Evolutionary conservation across 1,284 basidiomycete genomes (phyloP).

Genomic region (Tilletia horrida): DNA sequence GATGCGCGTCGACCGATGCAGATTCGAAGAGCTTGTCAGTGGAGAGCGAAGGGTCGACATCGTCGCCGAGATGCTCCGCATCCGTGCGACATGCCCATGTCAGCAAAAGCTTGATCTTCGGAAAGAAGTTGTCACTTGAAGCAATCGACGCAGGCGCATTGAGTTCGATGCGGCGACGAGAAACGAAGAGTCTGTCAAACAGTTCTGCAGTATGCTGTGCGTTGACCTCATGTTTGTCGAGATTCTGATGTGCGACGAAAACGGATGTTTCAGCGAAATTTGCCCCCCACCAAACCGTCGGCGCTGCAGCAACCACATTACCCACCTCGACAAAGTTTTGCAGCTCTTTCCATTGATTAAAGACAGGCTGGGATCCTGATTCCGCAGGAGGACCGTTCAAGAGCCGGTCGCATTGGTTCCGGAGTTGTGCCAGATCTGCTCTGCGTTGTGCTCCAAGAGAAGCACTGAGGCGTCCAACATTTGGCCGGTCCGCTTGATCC

Average conservation of each 20-base stretch:
- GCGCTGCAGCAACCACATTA: too few species aligned
- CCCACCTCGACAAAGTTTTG: too few species aligned
- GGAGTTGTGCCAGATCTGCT: not conserved
- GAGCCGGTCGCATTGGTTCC: not conserved
- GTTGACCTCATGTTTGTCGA: too few species aligned
- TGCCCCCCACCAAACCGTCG: too few species aligned
- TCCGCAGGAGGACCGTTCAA: not conserved
- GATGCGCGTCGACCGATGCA: slow-evolving; percentile 58
- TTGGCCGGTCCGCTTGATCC: not conserved
- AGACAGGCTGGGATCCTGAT: too few species aligned
- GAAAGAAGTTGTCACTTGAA: not conserved
- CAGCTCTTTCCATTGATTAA: too few species aligned
- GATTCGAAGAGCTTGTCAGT: not conserved
- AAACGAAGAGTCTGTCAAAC: too few species aligned
- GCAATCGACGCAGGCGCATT: too few species aligned
- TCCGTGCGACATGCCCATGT: slow-evolving; percentile 14
- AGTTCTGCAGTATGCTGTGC: too few species aligned
- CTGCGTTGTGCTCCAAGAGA: not conserved
- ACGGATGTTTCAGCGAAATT: too few species aligned
- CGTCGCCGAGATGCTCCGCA: not conserved
- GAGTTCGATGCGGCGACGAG: too few species aligned
- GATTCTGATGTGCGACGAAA: too few species aligned
- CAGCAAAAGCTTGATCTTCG: not conserved
- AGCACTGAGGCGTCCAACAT: not conserved
- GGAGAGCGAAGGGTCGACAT: not conserved